Evolutionary conservation across 768 basidiomycete genomes (phyloP), one percentile per base, ranked within the genome.

Genomic region (Psilocybe cubensis): DNA sequence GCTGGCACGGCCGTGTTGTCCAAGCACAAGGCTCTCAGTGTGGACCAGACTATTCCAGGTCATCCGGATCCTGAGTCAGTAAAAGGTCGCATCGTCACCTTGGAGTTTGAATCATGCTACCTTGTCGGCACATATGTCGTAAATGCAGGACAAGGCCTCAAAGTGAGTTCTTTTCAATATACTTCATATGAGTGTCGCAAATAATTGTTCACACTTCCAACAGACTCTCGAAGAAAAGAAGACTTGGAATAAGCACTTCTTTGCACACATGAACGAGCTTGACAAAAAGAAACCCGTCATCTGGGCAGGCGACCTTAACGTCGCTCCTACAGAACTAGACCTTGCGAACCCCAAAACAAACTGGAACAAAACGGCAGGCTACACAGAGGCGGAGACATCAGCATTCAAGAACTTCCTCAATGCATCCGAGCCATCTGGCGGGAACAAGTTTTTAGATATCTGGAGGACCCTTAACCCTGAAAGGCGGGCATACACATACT

Each of bases 341-440:
- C 79, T 93, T 17, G 63, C 84, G 10, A 88, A 92, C 62, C 73
- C 87, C 0, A 85, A 87, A 54, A 62, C 76, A 47, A 93, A 94
- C 66, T 94, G 91, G 91, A 94, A 95, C 71, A 95, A 95, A 68
- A 86, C 89, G 0, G 76, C 93, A 1, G 93, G 93, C 0, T 92
- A 92, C 68, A 95, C 93, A 0, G 84, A 91, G 65, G 84, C 80
- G 7, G 94, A 96, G 73, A 92, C 89, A 9, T 80, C 84, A 4
- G 84, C 88, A 0, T 94, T 89, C 70, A 82, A 80, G 54, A 79
- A 82, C 17, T 86, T 94, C 43, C 78, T 96, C 0, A 73, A 82
- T 46, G 78, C 87, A 5, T 72, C 83, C 4, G 70, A 72, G 3
- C 69, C 66, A n/a, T 56, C 70, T 1, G 64, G 74, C 4, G 72